Conservation (phyloP, 192 early-diverging fungal species). For the Coemansia sp. region DNA sequence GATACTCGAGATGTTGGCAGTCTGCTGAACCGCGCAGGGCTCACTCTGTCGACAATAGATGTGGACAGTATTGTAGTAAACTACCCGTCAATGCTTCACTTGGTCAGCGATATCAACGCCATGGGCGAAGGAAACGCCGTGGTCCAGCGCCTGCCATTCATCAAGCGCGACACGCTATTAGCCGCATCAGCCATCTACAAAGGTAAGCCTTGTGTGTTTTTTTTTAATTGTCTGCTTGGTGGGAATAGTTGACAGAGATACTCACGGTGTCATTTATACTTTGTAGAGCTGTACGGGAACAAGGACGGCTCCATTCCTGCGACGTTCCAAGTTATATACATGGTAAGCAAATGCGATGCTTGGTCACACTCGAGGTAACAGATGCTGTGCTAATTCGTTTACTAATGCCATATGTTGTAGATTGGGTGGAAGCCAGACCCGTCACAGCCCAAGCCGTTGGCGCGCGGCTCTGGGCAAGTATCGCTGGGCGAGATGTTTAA, state of each 20-base stretch:
- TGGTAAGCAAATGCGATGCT: slow-evolving; percentile 27
- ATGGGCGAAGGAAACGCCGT: slow-evolving; percentile 98
- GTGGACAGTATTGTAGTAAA: slow-evolving; percentile 88
- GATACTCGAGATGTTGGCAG: slow-evolving; percentile 76
- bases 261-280: slow-evolving; percentile 4
- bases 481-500: slow-evolving; percentile 73
- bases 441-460: slow-evolving; percentile 78
- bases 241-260: neutral
- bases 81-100: slow-evolving; percentile 90
- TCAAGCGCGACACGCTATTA: slow-evolving; percentile 80
- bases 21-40: slow-evolving; percentile 79
- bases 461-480: slow-evolving; percentile 75
- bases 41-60: slow-evolving; percentile 90
- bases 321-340: slow-evolving; percentile 85
- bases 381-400: neutral
- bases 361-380: neutral
- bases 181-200: slow-evolving; percentile 87
- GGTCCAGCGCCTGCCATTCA: slow-evolving; percentile 63
- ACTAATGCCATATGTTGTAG: slow-evolving; percentile 13
- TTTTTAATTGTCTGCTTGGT: slow-evolving; percentile 6
- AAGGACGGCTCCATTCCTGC: slow-evolving; percentile 87
- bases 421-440: slow-evolving; percentile 95
- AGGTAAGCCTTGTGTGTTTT: slow-evolving; percentile 50
- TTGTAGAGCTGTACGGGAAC: slow-evolving; percentile 81
- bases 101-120: slow-evolving; percentile 82